Base-by-base conservation (phyloP, 768 basidiomycete genomes). In the Suillus weaverae region DNA sequence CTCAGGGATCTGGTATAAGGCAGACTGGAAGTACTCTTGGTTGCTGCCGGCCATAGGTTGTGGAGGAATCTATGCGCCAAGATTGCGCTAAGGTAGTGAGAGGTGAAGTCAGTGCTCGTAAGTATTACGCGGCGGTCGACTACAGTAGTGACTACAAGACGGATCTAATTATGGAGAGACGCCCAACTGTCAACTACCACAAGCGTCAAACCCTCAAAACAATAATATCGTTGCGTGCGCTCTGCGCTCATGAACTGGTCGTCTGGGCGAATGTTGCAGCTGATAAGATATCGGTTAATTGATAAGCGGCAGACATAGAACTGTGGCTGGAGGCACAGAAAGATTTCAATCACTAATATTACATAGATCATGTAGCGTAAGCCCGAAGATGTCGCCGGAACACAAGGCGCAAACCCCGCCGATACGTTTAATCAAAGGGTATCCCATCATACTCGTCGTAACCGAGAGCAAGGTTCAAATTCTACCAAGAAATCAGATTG, bases 381-480 rank as follows among this genome's bases (percentile, higher is more conserved):
- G 38, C 39, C 26, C 18, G 26, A 41, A 41, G 1, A 18, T 22
- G 38, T 39, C 16, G 4, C 22, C 22, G 26, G 26, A 22, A 22
- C 4, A 57, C n/a, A 57, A 39, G 18, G 3, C 5, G 5, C 56
- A 39, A 30, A 39, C 16, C 22, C 56, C 22, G 18, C 14, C 10
- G 18, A 59, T n/a, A 8, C 18, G 1, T 59, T 69, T 63, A 76
- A 60, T 74, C 65, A 6, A 74, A 61, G 5, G 90, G 88, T 65
- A 96, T 93, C 3, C 94, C 94, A 5, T 86, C 86, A 68, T 86
- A 89, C 71, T 96, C 94, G 62, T 94, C 91, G 67, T 89, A 92
- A 9, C 95, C 95, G 39, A 97, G 83, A 3, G 92, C 89, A 60
- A 97, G 82, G 79, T 97, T 97, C 73, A 97, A 78, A 75, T 97